Evolutionary conservation across 2,329 filamentous ascomycete genomes (phyloP).

Genomic region (Arthrobotrys iridis): DNA sequence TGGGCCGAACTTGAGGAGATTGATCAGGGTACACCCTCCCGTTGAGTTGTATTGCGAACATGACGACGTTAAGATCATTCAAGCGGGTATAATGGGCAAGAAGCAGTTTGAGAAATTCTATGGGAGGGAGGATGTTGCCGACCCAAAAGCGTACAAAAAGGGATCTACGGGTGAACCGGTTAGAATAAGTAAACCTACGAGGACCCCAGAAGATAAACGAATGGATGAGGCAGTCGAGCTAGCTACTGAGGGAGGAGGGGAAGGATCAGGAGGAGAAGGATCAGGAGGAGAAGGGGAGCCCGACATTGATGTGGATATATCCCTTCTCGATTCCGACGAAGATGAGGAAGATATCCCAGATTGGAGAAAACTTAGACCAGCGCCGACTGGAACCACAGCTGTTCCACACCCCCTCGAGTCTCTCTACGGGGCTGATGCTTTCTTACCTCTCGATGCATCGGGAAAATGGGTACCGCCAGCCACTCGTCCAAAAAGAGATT

Average conservation of each 20-base stretch:
- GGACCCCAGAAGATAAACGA: neutral
- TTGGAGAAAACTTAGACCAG: conserved; percentile 27
- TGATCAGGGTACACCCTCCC: conserved; percentile 27
- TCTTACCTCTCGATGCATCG: conserved; percentile 15
- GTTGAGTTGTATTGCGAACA: conserved; percentile 26
- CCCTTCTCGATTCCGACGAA: neutral
- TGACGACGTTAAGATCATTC: neutral
- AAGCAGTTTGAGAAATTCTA: conserved; percentile 3
- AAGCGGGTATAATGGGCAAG: conserved; percentile 29
- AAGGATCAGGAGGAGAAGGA: neutral
- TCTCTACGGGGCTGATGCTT: neutral
- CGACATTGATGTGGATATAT: neutral
- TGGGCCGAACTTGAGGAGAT: neutral
- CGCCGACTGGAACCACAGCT: neutral
- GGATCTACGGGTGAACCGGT: neutral
- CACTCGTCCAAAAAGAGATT: neutral
- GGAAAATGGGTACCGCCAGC: conserved; percentile 23
- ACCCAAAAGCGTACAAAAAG: neutral
- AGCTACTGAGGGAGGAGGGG: neutral
- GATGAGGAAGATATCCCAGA: conserved; percentile 1
- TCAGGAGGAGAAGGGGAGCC: neutral
- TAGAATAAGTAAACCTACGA: neutral
- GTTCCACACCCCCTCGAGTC: neutral
- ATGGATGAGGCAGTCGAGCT: neutral
- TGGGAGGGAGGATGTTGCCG: neutral